Evolutionary conservation across 352 stramenopile genomes (phyloP).

Genomic region (Pythium biforme): DNA sequence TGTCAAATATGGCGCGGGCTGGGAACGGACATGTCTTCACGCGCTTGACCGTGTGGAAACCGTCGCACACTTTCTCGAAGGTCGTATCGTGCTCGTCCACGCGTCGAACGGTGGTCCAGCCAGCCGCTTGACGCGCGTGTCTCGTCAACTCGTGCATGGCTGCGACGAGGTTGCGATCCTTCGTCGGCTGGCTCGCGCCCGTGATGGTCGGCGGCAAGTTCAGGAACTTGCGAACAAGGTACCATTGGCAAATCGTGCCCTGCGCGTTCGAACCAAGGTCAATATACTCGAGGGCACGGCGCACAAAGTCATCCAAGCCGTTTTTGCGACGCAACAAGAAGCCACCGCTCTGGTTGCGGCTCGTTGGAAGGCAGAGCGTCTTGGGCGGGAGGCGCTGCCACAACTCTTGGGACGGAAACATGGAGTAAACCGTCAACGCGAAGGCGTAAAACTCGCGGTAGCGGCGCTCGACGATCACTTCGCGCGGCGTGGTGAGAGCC

Average conservation of each 20-base stretch:
- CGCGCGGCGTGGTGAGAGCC: not conserved
- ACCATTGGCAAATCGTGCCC: conserved; percentile 61
- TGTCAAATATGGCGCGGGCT: conserved; percentile 68
- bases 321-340: conserved; percentile 66
- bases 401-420: conserved; percentile 58
- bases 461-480: conserved; percentile 59
- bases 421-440: conserved; percentile 52
- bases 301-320: conserved; percentile 68
- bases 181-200: conserved; percentile 33
- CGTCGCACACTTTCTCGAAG: conserved; percentile 53
- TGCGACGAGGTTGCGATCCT: conserved; percentile 48
- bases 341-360: conserved; percentile 34
- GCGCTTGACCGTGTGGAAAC: conserved; percentile 70
- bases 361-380: conserved; percentile 43
- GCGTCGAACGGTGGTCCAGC: conserved; percentile 41
- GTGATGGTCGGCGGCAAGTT: conserved; percentile 39
- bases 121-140: conserved; percentile 34
- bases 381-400: conserved; percentile 66
- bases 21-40: conserved; percentile 59
- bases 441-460: conserved; percentile 83
- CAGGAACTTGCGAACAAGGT: conserved; percentile 63
- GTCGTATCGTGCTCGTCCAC: conserved; percentile 46
- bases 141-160: conserved; percentile 57
- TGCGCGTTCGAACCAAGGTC: conserved; percentile 42
- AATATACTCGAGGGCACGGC: conserved; percentile 57